A percentile compares a stretch with the other conserved stretches of the same genome.
Conservation (phyloP, 176 grass and related monocot species). For the Elymus sibiricus region DNA sequence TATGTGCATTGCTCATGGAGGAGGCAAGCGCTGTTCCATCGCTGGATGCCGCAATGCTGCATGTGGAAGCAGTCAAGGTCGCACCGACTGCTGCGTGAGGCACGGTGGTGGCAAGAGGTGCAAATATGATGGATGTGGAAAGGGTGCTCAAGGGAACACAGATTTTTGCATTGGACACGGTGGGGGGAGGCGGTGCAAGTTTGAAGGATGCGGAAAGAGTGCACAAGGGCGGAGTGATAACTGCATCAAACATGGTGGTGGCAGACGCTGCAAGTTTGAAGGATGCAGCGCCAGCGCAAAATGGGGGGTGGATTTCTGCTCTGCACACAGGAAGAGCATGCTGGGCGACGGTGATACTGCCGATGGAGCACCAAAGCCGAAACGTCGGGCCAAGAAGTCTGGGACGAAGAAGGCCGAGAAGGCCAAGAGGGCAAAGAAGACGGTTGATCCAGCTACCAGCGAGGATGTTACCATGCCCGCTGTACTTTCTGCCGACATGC, state of each 20-base stretch:
- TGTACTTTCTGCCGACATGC: background rate
- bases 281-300: conserved; percentile 38
- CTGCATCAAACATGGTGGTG: conserved; percentile 45
- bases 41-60: conserved; percentile 39
- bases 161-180: conserved; percentile 44
- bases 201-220: conserved; percentile 43
- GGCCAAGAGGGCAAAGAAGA: conserved; percentile 17
- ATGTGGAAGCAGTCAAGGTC: conserved; percentile 48
- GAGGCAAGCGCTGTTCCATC: conserved; percentile 37
- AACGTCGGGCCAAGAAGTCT: conserved; percentile 9
- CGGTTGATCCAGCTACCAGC: background rate
- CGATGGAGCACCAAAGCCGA: background rate
- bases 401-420: background rate
- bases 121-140: conserved; percentile 27
- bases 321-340: conserved; percentile 32
- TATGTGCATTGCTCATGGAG: conserved; percentile 45
- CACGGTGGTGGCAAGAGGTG: conserved; percentile 49
- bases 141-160: conserved; percentile 46
- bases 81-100: conserved; percentile 29
- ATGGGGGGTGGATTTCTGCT: conserved; percentile 43
- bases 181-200: conserved; percentile 44
- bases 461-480: background rate
- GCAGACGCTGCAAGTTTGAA: conserved; percentile 34
- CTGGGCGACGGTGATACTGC: background rate
- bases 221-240: conserved; percentile 41